Conservation (phyloP, 1,139 yeast genomes). For the Pichia terricola region DNA sequence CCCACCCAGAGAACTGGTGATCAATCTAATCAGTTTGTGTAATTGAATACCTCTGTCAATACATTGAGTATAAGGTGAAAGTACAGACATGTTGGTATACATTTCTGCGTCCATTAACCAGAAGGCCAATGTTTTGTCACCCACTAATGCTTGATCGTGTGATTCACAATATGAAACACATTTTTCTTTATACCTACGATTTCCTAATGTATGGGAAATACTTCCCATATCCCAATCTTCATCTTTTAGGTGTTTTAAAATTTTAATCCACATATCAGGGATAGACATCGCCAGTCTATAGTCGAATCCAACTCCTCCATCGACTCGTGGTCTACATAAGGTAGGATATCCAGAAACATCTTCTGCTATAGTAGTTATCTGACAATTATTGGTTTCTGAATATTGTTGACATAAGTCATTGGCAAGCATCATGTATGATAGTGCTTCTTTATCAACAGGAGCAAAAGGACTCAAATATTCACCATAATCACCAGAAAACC, state of each 20-base stretch:
- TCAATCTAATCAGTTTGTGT: constrained; percentile 80
- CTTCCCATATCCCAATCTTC: constrained; percentile 88
- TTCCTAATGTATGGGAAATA: constrained; percentile 74
- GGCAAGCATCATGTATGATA: constrained; percentile 80
- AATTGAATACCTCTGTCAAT: constrained; percentile 84
- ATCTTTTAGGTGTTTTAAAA: constrained; percentile 72
- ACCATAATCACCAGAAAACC: constrained; percentile 86
- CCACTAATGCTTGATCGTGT: constrained; percentile 96
- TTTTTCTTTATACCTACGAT: constrained; percentile 80
- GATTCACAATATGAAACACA: constrained; percentile 92
- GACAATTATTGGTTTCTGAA: constrained; percentile 27
- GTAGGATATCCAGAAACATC: constrained; percentile 98
- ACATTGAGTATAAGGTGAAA: constrained; percentile 63
- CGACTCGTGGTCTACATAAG: constrained; percentile 58
- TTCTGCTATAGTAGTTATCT: constrained; percentile 79
- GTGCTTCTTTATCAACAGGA: constrained; percentile 77
- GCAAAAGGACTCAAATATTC: constrained; percentile 78
- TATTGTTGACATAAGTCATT: constrained; percentile 60
- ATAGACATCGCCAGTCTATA: constrained; percentile 93
- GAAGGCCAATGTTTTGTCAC: constrained; percentile 92
- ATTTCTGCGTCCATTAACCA: constrained; percentile 98
- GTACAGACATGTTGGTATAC: constrained; percentile 89
- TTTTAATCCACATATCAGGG: constrained; percentile 98
- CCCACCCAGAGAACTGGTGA: constrained; percentile 87
- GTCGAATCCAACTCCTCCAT: constrained; percentile 91